These are phyloP conservation scores for Trichophyton verrucosum DNA, from an alignment of 2,329 filamentous ascomycete genomes.

Conservation along the genomic window DNA sequence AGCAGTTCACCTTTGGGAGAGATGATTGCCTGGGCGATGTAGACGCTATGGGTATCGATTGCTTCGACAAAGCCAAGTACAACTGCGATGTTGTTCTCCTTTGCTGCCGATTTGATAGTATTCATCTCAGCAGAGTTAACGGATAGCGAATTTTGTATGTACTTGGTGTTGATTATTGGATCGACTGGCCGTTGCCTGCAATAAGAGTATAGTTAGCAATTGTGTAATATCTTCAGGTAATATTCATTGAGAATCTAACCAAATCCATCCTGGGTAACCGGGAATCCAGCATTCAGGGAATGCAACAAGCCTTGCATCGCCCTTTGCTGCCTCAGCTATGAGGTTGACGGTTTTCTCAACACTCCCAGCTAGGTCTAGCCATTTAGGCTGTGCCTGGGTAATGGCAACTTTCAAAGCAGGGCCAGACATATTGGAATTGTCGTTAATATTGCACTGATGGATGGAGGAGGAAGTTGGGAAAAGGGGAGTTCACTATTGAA, in stretches of 20 bases:
- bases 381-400: conserved; percentile 45
- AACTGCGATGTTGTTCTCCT: conserved; percentile 30
- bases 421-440: background rate
- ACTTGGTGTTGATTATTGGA: conserved; percentile 19
- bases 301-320: conserved; percentile 43
- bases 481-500: background rate
- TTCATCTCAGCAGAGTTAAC: conserved; percentile 27
- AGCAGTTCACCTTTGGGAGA: conserved; percentile 30
- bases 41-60: conserved; percentile 25
- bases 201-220: background rate
- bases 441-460: background rate
- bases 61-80: conserved; percentile 36
- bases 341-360: conserved; percentile 46
- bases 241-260: conserved; percentile 17
- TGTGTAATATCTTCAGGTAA: background rate
- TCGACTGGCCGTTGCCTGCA: conserved; percentile 25
- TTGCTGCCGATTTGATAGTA: conserved; percentile 24
- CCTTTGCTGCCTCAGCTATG: conserved; percentile 43
- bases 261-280: conserved; percentile 43
- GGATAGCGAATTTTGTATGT: conserved; percentile 24
- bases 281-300: conserved; percentile 46
- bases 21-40: conserved; percentile 39
- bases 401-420: conserved; percentile 3
- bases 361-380: conserved; percentile 45
- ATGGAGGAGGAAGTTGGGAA: background rate